Conservation (phyloP, 805 yeast genomes). For the Lachancea mirantina region DNA sequence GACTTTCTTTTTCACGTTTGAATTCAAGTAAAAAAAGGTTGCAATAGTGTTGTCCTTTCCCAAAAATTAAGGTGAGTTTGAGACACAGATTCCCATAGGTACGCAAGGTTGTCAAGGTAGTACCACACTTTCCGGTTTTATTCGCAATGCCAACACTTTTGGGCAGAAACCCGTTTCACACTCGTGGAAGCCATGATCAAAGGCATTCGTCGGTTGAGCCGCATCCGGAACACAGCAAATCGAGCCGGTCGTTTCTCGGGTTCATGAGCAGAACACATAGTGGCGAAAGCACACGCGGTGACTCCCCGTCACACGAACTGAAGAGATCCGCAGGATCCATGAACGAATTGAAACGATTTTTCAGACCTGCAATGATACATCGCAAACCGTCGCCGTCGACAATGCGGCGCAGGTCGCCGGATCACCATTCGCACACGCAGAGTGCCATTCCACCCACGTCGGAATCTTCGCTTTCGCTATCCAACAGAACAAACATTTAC, state of each 20-base stretch:
- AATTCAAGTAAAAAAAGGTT: no score
- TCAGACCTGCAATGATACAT: slow-evolving; percentile 42
- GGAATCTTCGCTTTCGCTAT: slow-evolving; percentile 28
- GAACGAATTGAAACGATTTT: slow-evolving; percentile 67
- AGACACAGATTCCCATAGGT: no score
- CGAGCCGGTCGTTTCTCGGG: slow-evolving; percentile 25
- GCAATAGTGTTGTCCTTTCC: no score
- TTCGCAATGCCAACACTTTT: slow-evolving; percentile 28
- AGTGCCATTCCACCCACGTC: slow-evolving; percentile 33
- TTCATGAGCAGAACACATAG: slow-evolving; percentile 28
- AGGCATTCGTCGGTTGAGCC: background rate
- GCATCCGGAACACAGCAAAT: slow-evolving; percentile 3
- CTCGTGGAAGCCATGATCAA: slow-evolving; percentile 4
- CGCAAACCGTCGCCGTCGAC: slow-evolving; percentile 17
- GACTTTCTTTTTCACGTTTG: no score
- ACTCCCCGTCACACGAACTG: slow-evolving; percentile 1
- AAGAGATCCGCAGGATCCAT: slow-evolving; percentile 36
- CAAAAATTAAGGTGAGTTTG: no score
- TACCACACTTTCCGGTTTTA: no score
- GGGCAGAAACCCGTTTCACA: slow-evolving; percentile 27
- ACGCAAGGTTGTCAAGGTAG: no score
- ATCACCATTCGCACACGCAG: slow-evolving; percentile 28
- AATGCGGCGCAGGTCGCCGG: slow-evolving; percentile 14
- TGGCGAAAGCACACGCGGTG: slow-evolving; percentile 28
- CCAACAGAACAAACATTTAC: slow-evolving; percentile 33